phyloP scores from a whole-genome alignment of 768 basidiomycete species.

The Boletellus ananas region DNA sequence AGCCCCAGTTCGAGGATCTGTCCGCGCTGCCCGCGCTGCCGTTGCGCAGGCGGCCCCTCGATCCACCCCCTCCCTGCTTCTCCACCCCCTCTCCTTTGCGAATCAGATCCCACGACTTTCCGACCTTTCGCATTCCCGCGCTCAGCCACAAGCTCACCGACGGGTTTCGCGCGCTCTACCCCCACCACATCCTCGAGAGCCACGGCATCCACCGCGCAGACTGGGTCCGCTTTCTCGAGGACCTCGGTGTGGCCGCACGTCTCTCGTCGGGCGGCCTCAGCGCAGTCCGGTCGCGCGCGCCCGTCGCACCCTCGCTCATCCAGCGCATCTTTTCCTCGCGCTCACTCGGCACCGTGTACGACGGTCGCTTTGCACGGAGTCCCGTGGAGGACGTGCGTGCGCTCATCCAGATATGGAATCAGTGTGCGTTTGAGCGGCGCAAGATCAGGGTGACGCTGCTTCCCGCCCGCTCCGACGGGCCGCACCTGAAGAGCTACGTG shows the following conservation, averaged over 20 bases:
- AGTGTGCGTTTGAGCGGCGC: slow-evolving; percentile 32
- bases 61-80: slow-evolving; percentile 31
- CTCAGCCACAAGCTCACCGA: slow-evolving; percentile 18
- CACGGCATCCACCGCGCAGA: slow-evolving; percentile 27
- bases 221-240: slow-evolving; percentile 30
- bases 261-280: slow-evolving; percentile 20
- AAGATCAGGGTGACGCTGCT: slow-evolving; percentile 25
- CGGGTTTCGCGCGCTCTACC: slow-evolving; percentile 28
- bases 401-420: slow-evolving; percentile 28
- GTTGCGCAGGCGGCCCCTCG: slow-evolving; percentile 20
- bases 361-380: slow-evolving; percentile 17
- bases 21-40: neutral
- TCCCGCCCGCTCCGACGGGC: too few relatives aligned
- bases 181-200: slow-evolving; percentile 20
- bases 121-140: slow-evolving; percentile 24
- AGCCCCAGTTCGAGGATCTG: slow-evolving; percentile 27
- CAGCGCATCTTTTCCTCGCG: slow-evolving; percentile 17
- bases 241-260: slow-evolving; percentile 27
- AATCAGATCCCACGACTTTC: slow-evolving; percentile 25
- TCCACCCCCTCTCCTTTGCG: slow-evolving; percentile 27
- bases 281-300: slow-evolving; percentile 23
- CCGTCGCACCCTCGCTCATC: slow-evolving; percentile 8
- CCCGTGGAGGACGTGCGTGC: slow-evolving; percentile 23
- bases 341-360: slow-evolving; percentile 16
- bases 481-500: slow-evolving; percentile 5